Evolutionary conservation across 2,329 filamentous ascomycete species (phyloP).

Genomic region (Aspergillus spinulosporus): DNA sequence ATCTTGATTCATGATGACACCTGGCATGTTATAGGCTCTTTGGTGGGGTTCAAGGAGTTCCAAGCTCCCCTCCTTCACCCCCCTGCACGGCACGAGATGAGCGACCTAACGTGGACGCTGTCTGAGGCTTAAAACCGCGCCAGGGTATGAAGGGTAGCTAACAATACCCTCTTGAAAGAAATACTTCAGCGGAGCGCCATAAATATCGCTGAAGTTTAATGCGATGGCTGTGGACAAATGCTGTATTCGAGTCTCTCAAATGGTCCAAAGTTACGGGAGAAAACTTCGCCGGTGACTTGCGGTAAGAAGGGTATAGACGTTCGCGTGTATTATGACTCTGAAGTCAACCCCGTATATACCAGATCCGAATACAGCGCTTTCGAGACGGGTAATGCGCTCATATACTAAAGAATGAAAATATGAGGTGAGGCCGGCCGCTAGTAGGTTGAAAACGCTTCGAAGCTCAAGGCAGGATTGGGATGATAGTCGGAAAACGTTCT

Average conservation of each 20-base stretch:
- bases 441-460: conserved; percentile 4
- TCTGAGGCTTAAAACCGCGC: conserved; percentile 20
- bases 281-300: not conserved
- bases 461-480: not conserved
- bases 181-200: conserved; percentile 31
- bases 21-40: conserved; percentile 40
- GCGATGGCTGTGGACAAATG: not conserved
- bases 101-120: conserved; percentile 21
- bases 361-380: not conserved
- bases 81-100: conserved; percentile 30
- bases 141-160: conserved; percentile 30
- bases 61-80: conserved; percentile 32
- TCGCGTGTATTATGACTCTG: not conserved
- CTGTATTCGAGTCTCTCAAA: not conserved
- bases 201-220: conserved; percentile 14
- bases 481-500: not conserved
- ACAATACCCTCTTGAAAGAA: conserved; percentile 18
- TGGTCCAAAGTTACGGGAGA: not conserved
- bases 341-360: too few relatives aligned
- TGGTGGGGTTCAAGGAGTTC: conserved; percentile 16
- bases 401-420: not conserved
- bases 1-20: conserved; percentile 44
- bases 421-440: not conserved
- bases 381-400: not conserved
- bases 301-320: not conserved